These are phyloP conservation scores for Apodospora peruviana DNA, from an alignment of 495 filamentous ascomycete genomes.

Conservation along the genomic window DNA sequence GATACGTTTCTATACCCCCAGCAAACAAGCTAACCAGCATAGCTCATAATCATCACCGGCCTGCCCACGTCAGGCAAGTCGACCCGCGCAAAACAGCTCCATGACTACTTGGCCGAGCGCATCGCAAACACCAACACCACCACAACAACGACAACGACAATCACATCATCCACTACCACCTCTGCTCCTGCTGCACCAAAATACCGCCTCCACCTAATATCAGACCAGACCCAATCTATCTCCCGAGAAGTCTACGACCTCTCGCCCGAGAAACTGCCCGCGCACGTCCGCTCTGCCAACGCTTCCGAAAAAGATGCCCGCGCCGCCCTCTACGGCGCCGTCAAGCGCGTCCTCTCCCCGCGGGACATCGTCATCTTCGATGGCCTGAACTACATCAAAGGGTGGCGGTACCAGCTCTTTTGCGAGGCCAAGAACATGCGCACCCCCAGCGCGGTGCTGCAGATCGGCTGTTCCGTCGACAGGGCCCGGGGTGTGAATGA, in stretches of 20 bases:
- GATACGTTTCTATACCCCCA: too few relatives aligned
- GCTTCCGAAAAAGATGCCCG: constrained; percentile 84
- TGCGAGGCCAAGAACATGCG: constrained; percentile 87
- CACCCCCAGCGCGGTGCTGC: constrained; percentile 80
- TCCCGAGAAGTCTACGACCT: constrained; percentile 58
- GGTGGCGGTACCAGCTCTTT: constrained; percentile 91
- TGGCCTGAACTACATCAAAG: constrained; percentile 96
- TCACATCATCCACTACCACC: constrained; percentile 16
- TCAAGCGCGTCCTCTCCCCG: constrained; percentile 72
- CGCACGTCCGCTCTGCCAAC: constrained; percentile 47
- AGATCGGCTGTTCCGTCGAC: constrained; percentile 72
- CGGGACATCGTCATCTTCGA: constrained; percentile 86
- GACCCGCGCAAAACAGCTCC: constrained; percentile 74
- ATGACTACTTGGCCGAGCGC: constrained; percentile 54
- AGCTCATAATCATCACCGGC: constrained; percentile 93
- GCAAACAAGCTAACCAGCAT: background rate
- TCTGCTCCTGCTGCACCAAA: too few relatives aligned
- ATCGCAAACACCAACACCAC: constrained; percentile 31
- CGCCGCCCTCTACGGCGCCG: constrained; percentile 75
- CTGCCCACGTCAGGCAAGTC: constrained; percentile 92
- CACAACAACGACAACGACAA: constrained; percentile 16
- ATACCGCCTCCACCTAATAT: constrained; percentile 61
- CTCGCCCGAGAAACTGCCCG: constrained; percentile 38
- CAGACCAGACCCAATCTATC: constrained; percentile 60
- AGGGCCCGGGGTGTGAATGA: constrained; percentile 60